Base-by-base conservation (phyloP, 805 yeast genomes). In the Candida orba region DNA sequence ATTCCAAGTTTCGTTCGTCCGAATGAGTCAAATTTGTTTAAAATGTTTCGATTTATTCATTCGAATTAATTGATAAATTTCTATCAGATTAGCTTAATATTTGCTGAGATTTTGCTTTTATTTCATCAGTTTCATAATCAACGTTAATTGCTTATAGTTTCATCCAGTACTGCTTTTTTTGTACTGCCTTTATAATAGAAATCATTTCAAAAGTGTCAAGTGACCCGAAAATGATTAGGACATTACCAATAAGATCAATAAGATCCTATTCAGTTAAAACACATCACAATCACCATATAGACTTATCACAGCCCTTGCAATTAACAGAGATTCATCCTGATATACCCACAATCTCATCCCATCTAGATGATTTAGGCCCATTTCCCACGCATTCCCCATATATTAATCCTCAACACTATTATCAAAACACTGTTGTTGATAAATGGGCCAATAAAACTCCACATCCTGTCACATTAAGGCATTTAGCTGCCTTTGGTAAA, bases 391-490 rank as follows among this genome's bases (percentile, higher is more conserved):
- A 65, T 35, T 74, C 80, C 1, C 58, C 65, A 27, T 69, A 75
- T 51, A 65, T 78, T 37, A 76, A 72, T 44, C 72, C 73, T 22
- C 90, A 86, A 57, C 97, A 89, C 59, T 91, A 85, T 62, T 91
- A 87, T 59, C 97, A 89, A 53, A 84, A 84, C 56, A 78, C 80
- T 18, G 76, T 81, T 6, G 66, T 88, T 46, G 63, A 77, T 56
- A 70, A 72, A 32, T 86, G 84, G 76, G 69, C 79, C 35, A 68
- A 74, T 40, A 75, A 79, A 50, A 59, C 66, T n/a, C 90, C 96
- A 0, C 88, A 87, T 59, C 96, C 98, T 0, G 95, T 91, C 20
- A 82, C 96, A 1, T 62, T 93, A n/a, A 71, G 87, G 41, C 97
- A 91, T 55, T 64, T 91, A 52, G 96, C 96, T 2, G 88, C 88